phyloP scores from a whole-genome alignment of 345 rosid species.

The Noccaea caerulescens region DNA sequence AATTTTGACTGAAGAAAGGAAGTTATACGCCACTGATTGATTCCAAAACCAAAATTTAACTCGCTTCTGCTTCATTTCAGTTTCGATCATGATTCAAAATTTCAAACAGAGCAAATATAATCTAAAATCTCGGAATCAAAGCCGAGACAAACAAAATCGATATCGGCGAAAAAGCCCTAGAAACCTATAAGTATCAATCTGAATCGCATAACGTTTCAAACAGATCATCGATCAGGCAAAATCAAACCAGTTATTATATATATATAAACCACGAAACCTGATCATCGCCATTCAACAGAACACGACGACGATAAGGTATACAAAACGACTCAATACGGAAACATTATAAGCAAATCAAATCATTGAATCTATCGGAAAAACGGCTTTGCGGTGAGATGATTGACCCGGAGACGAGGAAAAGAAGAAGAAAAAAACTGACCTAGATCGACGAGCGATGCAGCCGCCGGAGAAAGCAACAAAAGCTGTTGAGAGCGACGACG shows the following conservation, averaged over 20 bases:
- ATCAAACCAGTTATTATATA: neutral
- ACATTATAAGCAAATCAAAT: neutral
- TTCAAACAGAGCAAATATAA: slow-evolving; percentile 19
- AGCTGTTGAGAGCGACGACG: slow-evolving; percentile 11
- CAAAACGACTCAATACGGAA: neutral
- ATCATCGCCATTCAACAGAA: neutral
- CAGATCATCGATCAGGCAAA: slow-evolving; percentile 5
- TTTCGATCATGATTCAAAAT: neutral
- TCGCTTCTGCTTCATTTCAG: neutral
- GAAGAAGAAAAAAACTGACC: slow-evolving; percentile 14
- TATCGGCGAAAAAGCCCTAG: neutral
- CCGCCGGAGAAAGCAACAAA: slow-evolving; percentile 4
- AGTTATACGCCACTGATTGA: neutral
- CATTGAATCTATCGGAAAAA: neutral
- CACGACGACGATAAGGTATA: neutral
- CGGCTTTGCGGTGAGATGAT: neutral
- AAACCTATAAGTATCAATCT: neutral
- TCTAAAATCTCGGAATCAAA: neutral
- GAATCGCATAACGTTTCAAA: slow-evolving; percentile 19
- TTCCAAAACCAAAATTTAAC: neutral
- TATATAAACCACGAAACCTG: neutral
- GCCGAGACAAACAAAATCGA: neutral
- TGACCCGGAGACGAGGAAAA: neutral
- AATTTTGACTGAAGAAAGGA: too few species aligned
- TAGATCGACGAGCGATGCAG: slow-evolving; percentile 26